phyloP scores from a whole-genome alignment of 371 early-diverging fungal genomes.

The Mucor irregularis region DNA sequence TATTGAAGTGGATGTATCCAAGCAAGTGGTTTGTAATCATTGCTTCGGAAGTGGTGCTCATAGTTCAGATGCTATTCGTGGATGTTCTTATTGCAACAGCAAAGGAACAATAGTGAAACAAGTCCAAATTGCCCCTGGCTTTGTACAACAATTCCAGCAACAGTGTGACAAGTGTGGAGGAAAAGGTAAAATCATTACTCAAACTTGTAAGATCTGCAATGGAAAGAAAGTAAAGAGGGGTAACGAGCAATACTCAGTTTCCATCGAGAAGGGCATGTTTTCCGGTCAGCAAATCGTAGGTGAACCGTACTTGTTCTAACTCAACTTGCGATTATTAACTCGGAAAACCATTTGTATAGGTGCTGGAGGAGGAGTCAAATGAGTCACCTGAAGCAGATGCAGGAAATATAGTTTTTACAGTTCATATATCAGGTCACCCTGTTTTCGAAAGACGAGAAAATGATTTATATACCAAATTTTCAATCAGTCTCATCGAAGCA shows the following conservation, averaged over 20 bases:
- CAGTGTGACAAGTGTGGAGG: slow-evolving; percentile 89
- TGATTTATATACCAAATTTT: slow-evolving; percentile 56
- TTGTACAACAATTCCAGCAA: slow-evolving; percentile 97
- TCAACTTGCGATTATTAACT: too few species aligned
- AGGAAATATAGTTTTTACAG: slow-evolving; percentile 87
- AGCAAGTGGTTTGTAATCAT: slow-evolving; percentile 77
- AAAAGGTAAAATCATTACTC: slow-evolving; percentile 84
- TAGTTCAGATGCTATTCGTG: slow-evolving; percentile 64
- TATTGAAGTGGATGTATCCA: slow-evolving; percentile 86
- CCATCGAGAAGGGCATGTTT: slow-evolving; percentile 93
- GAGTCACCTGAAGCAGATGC: slow-evolving; percentile 70
- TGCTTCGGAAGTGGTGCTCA: slow-evolving; percentile 86
- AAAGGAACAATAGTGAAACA: slow-evolving; percentile 81
- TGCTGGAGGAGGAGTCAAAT: slow-evolving; percentile 84
- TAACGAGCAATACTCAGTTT: slow-evolving; percentile 85
- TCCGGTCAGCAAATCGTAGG: slow-evolving; percentile 82
- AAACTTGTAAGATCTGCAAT: slow-evolving; percentile 86
- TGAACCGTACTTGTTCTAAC: too few species aligned
- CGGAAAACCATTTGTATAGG: slow-evolving; percentile 89
- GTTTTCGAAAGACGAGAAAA: slow-evolving; percentile 87
- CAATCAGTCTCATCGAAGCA: background rate
- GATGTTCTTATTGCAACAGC: slow-evolving; percentile 81
- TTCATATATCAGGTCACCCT: slow-evolving; percentile 86
- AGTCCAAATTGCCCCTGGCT: slow-evolving; percentile 95
- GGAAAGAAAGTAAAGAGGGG: slow-evolving; percentile 78